These are phyloP conservation scores for Coniosporium apollinis DNA, from an alignment of 495 filamentous ascomycete species.

Conservation along the genomic window DNA sequence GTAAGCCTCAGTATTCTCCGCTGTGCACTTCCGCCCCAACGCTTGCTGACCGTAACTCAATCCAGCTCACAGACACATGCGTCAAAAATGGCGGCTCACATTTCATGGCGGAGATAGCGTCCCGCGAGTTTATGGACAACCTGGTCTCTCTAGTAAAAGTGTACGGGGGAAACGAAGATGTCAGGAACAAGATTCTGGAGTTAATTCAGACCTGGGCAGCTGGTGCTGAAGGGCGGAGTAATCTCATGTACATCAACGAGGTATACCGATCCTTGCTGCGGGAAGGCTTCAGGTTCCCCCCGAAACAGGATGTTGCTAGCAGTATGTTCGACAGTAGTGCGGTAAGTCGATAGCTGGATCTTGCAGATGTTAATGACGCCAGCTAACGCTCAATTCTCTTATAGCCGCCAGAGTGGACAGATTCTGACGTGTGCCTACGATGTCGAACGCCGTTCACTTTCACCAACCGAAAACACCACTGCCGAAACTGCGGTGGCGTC, in stretches of 20 bases:
- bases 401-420: slow-evolving; percentile 91
- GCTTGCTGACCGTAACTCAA: slow-evolving; percentile 1
- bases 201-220: slow-evolving; percentile 87
- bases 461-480: slow-evolving; percentile 96
- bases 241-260: slow-evolving; percentile 72
- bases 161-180: slow-evolving; percentile 63
- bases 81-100: slow-evolving; percentile 98
- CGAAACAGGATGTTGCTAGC: slow-evolving; percentile 67
- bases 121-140: slow-evolving; percentile 96
- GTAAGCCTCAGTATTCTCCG: slow-evolving; percentile 28
- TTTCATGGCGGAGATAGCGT: slow-evolving; percentile 87
- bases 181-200: slow-evolving; percentile 78
- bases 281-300: slow-evolving; percentile 83
- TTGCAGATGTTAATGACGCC: not conserved
- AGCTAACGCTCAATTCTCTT: slow-evolving; percentile 4
- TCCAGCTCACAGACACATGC: slow-evolving; percentile 82
- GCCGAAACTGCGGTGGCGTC: slow-evolving; percentile 91
- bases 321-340: slow-evolving; percentile 96
- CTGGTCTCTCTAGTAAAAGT: slow-evolving; percentile 74
- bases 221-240: slow-evolving; percentile 70
- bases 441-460: slow-evolving; percentile 91
- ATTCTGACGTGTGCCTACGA: slow-evolving; percentile 97
- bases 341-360: slow-evolving; percentile 36
- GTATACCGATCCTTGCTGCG: slow-evolving; percentile 64
- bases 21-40: not conserved